Evolutionary conservation across 192 early-diverging fungal species (phyloP), one percentile per base, ranked within the genome.

Genomic region (Umbelopsis isabellina): DNA sequence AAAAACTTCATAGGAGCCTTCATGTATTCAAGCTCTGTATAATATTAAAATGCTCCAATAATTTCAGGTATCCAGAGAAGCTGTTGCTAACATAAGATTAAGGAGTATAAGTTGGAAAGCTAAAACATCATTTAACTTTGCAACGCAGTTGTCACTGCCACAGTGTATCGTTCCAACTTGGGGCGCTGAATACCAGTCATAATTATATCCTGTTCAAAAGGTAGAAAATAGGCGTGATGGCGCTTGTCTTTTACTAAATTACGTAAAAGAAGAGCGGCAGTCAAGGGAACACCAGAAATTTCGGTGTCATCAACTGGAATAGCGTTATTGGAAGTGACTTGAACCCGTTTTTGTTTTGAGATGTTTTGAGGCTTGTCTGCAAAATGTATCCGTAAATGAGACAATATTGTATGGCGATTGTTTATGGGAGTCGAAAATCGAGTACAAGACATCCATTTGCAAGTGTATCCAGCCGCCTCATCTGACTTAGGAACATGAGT

Each of bases 241-340:
- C 78, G 75, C 46, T 82, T 80, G 22, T 83, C 72, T 27, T 73
- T 55, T 6, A 77, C 82, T 0, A 88, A 58, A 46, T 88, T 88
- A 46, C 87, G 67, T 10, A 88, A 68, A 16, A 88, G 61, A 46
- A 88, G 73, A 2, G 84, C 83, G 12, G 87, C 83, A n/a, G 85
- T 85, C 61, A 88, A 41, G 9, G 87, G 87, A 50, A 88, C 79
- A 22, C 87, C 87, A 12, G 79, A 76, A 13, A 84, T 79, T 18
- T 83, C 81, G 18, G 80, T 77, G 10, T 75, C 71, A 69, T 83
- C 74, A 15, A 73, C 72, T 0, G 70, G 71, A 1, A 83, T 70
- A 21, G 49, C 49, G 37, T 70, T 66, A 46, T 71, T 27, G 45
- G 74, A 13, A 23, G 75, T 21, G 51, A 76, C 49, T 67, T 73